Evolutionary conservation across 305 asterid genomes (phyloP).

Genomic region (Fraxinus dipetala): DNA sequence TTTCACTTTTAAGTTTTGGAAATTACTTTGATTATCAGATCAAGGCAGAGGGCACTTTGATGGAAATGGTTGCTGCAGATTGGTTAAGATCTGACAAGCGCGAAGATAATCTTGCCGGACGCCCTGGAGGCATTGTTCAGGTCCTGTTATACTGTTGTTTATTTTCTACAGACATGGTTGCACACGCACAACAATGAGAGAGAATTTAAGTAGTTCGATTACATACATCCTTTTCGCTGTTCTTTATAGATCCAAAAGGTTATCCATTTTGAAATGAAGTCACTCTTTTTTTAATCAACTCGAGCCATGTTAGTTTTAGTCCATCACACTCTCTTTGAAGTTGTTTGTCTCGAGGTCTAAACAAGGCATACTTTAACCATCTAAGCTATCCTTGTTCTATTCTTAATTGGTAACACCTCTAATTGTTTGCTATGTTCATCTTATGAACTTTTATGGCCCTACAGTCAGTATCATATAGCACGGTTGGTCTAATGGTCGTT

Average conservation of each 20-base stretch:
- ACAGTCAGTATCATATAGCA: neutral
- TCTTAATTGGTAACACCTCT: neutral
- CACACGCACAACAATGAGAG: neutral
- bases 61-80: constrained; percentile 82
- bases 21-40: constrained; percentile 38
- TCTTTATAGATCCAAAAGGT: neutral
- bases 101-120: constrained; percentile 73
- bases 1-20: neutral
- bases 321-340: neutral
- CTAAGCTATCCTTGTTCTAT: neutral
- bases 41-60: constrained; percentile 64
- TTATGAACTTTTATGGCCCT: neutral
- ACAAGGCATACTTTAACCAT: neutral
- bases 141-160: constrained; percentile 20
- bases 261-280: neutral
- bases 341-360: neutral
- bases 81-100: constrained; percentile 74
- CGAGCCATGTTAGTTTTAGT: neutral
- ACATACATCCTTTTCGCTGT: neutral
- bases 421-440: neutral
- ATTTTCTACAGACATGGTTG: neutral
- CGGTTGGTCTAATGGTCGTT: neutral
- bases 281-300: neutral
- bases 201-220: constrained; percentile 5
- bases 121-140: constrained; percentile 75